A percentile compares a stretch with the other conserved stretches of the same genome.
Evolutionary conservation across 1,139 yeast species (phyloP).

Genomic region (Zygosaccharomyces sapae): DNA sequence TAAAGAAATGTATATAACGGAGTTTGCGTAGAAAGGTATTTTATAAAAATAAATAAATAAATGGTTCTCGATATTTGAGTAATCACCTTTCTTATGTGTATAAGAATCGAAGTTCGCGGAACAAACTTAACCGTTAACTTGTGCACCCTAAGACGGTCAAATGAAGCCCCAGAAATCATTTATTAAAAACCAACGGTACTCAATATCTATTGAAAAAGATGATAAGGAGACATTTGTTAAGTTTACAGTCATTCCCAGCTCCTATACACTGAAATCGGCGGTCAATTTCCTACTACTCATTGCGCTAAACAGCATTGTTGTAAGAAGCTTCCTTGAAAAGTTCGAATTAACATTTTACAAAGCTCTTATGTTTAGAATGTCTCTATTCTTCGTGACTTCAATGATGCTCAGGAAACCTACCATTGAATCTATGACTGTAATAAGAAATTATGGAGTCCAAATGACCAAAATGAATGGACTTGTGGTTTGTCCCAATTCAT

Average conservation of each 20-base stretch:
- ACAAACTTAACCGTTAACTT: background rate
- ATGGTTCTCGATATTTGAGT: too few relatives aligned
- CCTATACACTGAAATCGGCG: slow-evolving; percentile 1
- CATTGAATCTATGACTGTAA: slow-evolving; percentile 29
- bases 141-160: background rate
- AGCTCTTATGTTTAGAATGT: background rate
- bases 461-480: slow-evolving; percentile 23
- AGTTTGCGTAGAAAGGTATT: background rate
- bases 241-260: slow-evolving; percentile 9
- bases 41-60: background rate
- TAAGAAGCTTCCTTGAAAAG: background rate
- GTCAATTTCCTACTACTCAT: slow-evolving; percentile 3
- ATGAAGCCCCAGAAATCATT: background rate
- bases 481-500: slow-evolving; percentile 20
- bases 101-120: background rate
- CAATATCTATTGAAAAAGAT: slow-evolving; percentile 5
- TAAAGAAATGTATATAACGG: background rate
- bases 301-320: background rate
- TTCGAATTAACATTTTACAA: background rate
- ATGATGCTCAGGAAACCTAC: slow-evolving; percentile 21
- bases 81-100: too few relatives aligned
- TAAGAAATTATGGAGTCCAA: slow-evolving; percentile 36
- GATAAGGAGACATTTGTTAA: slow-evolving; percentile 7
- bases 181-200: slow-evolving; percentile 4
- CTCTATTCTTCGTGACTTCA: background rate